Evolutionary conservation across 805 yeast species (phyloP).

Genomic region (Debaryomyces prosopidis): DNA sequence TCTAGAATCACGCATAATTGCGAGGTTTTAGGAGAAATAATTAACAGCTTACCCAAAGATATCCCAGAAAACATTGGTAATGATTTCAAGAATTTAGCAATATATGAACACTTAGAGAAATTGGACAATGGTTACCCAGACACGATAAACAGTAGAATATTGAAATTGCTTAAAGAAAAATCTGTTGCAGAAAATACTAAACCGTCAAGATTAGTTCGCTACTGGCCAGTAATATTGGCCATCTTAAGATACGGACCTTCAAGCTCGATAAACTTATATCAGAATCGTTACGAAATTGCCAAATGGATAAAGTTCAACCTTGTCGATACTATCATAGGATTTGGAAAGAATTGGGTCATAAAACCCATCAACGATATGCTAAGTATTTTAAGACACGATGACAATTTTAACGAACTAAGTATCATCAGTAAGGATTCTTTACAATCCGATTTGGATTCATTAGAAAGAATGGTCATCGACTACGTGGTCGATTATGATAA

Average conservation of each 20-base stretch:
- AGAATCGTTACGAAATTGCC: conserved; percentile 52
- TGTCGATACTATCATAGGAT: conserved; percentile 63
- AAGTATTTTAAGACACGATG: conserved; percentile 80
- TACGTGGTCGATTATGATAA: conserved; percentile 43
- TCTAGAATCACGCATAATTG: conserved; percentile 3
- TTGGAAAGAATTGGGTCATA: conserved; percentile 81
- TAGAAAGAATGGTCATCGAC: conserved; percentile 86
- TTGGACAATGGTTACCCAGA: background rate
- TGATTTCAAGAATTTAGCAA: background rate
- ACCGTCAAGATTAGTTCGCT: conserved; percentile 49
- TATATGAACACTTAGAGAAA: background rate
- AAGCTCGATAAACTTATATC: conserved; percentile 41
- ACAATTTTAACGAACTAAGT: conserved; percentile 58
- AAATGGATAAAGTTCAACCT: conserved; percentile 60
- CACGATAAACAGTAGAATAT: background rate
- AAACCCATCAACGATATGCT: conserved; percentile 72
- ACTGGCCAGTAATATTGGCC: conserved; percentile 64
- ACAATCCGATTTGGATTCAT: conserved; percentile 72
- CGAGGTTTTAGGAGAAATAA: conserved; percentile 1
- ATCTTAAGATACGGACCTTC: conserved; percentile 55
- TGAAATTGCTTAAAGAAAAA: conserved; percentile 3
- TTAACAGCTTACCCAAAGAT: conserved; percentile 4
- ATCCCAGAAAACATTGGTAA: background rate
- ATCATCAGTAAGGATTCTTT: conserved; percentile 79
- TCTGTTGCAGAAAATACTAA: conserved; percentile 3